Evolutionary conservation across 23 red algal species (phyloP), one percentile per base, ranked within the genome.

Genomic region (Pyropia haitanensis): DNA sequence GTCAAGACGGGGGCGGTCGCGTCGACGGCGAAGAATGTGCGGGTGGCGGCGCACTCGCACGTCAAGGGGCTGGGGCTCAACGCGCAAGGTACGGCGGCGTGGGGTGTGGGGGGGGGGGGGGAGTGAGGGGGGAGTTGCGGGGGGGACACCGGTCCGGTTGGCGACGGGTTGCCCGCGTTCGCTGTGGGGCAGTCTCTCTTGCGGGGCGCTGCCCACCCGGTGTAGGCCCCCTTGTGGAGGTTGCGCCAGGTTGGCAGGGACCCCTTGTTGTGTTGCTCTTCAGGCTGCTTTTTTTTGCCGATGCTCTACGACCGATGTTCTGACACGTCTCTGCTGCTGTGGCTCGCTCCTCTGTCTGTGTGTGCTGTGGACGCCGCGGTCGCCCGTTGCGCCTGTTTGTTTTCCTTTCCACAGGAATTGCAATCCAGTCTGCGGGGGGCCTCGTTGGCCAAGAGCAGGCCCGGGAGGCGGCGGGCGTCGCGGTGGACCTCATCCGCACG

Each of bases 381-480:
- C 13, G 24, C 57, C 1, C 24, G 29, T 10, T 60, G 29, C 24
- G 10, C 12, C 24, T 29, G 9, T 13, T 60, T 4, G 14, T 10
- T 46, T 46, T 7, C 1, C 39, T 46, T 4, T 46, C 8, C 4
- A 13, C 10, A 73, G 69, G 69, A 58, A 27, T 57, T 56, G 72
- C 72, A 3, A 18, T 51, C 3, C 90, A 72, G 44, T 75, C 63
- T 83, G 64, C 67, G 19, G 90, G 63, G 12, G 94, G 94, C 18
- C 56, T 98, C 14, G 94, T 98, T 58, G 94, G 94, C 18, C 94
- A 98, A 53, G 80, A 81, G 49, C 69, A 69, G 54, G 94, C 94
- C 17, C 67, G 94, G 25, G 94, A 91, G 70, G 94, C 94, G 32
- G 94, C 94, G 6, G 94, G 84, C 9, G 60, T 98, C 18, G 79